Conservation (phyloP, 2,329 filamentous ascomycete species). For the Fusarium temperatum region DNA sequence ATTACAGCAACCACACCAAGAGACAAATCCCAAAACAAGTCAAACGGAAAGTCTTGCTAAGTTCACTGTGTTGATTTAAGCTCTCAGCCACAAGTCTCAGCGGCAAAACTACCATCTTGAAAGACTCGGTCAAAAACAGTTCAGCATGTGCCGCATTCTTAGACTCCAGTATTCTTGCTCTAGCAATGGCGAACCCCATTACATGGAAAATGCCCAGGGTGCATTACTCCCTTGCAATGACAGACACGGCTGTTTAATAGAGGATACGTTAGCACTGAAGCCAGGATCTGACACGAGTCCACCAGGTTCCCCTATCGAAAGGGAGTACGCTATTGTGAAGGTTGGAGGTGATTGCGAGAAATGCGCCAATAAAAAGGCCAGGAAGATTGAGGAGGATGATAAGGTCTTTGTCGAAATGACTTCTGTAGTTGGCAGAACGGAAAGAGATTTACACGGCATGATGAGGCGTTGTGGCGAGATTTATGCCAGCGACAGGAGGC, state of each 20-base stretch:
- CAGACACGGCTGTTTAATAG: not conserved
- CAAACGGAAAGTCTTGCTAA: not conserved
- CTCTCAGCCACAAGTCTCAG: not conserved
- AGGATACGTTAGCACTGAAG: not conserved
- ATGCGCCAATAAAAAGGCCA: not conserved
- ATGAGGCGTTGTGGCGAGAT: not conserved
- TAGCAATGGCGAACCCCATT: not conserved
- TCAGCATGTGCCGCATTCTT: slow-evolving; percentile 15
- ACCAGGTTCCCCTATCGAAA: not conserved
- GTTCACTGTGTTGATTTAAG: not conserved
- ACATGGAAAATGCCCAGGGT: not conserved
- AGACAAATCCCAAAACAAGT: not conserved
- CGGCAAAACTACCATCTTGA: not conserved
- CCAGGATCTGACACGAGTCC: not conserved
- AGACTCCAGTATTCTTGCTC: slow-evolving; percentile 22
- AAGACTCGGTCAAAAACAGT: not conserved
- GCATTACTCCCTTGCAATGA: slow-evolving; percentile 1
- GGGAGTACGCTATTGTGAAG: not conserved
- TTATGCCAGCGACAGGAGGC: not conserved
- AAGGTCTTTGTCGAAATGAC: not conserved
- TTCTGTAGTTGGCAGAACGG: not conserved
- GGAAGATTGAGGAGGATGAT: not conserved
- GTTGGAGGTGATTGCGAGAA: not conserved
- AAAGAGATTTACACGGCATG: not conserved
- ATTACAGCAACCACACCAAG: not conserved